phyloP scores from a whole-genome alignment of 306 rosid genomes.

The Gastrolobium bilobum region DNA sequence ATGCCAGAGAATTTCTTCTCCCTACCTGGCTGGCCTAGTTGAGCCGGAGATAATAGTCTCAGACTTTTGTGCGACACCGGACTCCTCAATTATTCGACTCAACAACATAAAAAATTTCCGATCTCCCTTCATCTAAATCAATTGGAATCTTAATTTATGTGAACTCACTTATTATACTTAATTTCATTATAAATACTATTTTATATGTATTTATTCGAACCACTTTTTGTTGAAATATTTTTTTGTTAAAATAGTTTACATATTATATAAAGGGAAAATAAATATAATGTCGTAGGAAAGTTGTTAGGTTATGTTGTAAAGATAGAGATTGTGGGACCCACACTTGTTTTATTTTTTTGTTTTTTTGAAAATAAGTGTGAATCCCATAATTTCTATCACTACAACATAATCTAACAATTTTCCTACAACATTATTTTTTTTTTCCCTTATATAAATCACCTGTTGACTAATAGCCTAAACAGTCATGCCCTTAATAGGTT shows the following conservation, averaged over 20 bases:
- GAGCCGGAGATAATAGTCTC: constrained; percentile 40
- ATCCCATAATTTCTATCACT: too few species aligned
- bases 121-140: not conserved
- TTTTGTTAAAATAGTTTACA: not conserved
- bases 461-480: not conserved
- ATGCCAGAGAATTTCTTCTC: not conserved
- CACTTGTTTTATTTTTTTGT: too few species aligned
- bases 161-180: not conserved
- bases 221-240: not conserved
- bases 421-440: too few species aligned
- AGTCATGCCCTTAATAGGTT: not conserved
- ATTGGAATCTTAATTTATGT: not conserved
- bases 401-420: too few species aligned
- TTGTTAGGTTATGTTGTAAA: too few species aligned
- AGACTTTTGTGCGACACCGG: constrained; percentile 38
- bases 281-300: too few species aligned
- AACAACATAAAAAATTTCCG: not conserved
- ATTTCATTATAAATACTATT: not conserved
- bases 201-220: not conserved
- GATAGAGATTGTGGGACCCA: too few species aligned
- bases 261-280: not conserved
- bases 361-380: too few species aligned
- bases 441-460: not conserved
- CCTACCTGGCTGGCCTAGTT: constrained; percentile 36
- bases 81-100: constrained; percentile 45